These are phyloP conservation scores for Kodamaea laetipori DNA, from an alignment of 805 yeast genomes.

Conservation along the genomic window DNA sequence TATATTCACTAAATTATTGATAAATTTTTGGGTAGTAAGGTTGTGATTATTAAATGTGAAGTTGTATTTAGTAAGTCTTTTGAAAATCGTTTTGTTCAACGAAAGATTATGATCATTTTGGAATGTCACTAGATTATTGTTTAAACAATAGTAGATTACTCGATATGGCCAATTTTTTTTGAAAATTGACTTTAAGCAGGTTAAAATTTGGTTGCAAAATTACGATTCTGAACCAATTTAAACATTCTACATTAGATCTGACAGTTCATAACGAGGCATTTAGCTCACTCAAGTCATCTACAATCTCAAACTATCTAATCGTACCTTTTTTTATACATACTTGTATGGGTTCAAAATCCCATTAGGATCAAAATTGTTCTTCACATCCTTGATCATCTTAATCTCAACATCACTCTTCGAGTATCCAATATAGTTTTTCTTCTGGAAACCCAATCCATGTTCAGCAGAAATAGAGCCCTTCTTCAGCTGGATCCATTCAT, in stretches of 20 bases:
- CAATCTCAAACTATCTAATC: no score
- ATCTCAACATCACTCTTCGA: constrained; percentile 76
- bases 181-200: no score
- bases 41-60: no score
- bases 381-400: constrained; percentile 72
- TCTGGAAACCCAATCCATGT: constrained; percentile 97
- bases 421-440: constrained; percentile 85
- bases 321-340: no score
- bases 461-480: constrained; percentile 95
- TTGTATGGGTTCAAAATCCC: constrained; percentile 94
- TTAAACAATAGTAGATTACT: no score
- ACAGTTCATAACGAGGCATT: no score
- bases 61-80: constrained; percentile 29
- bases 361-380: constrained; percentile 85
- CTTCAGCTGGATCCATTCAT: constrained; percentile 76
- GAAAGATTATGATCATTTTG: no score
- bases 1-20: neutral
- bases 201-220: neutral
- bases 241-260: no score
- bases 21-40: no score
- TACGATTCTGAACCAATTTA: neutral
- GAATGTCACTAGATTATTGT: no score
- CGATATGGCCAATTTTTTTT: no score
- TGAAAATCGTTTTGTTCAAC: neutral
- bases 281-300: no score